Evolutionary conservation across 176 grass and related monocot species (phyloP), one percentile per base, ranked within the genome.

Genomic region (Triticum turgidum): DNA sequence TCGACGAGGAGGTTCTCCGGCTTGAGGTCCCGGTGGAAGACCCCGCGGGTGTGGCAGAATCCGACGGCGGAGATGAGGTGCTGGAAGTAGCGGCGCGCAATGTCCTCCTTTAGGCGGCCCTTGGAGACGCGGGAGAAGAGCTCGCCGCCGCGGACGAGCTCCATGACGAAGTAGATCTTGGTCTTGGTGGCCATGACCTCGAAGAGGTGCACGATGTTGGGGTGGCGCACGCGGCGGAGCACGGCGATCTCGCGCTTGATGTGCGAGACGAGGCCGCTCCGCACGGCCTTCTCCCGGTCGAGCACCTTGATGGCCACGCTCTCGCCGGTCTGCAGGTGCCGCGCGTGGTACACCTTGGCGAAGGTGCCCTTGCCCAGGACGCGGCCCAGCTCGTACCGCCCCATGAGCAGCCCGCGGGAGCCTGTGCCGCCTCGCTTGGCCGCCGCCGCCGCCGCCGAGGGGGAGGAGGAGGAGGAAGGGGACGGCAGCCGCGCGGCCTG

Each of bases 81-180:
- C 83, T 99, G 97, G 83, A 99, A 99, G 85, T 99, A 99, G 54
- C 92, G 90, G 58, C 97, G 94, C 7, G 90, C 97, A 4, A 14
- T 85, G 87, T 97, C 94, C 94, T 99, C 97, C 90, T 73, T 94
- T 82, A 99, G 94, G n/a, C 97, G 87, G 64, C 97, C 97, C 85
- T 99, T 99, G 82, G 92, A 84, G 30, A 99, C 97, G 71, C 85
- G 89, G 73, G 92, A 80, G 87, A 98, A 98, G 63, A 98, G 93
- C 88, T 98, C 96, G 41, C 96, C 96, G 84, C 96, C 93, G 81
- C 84, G 82, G 69, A 98, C 93, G 82, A 89, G 85, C 90, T 98
- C 96, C 96, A 99, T 99, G 24, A 99, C 94, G 89, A 99, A 93
- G 84, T 99, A 99, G 89, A 99, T 99, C 97, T 99, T 99, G 21